Evolutionary conservation across 2,329 filamentous ascomycete genomes (phyloP).

Genomic region (Podosphaera xanthii): DNA sequence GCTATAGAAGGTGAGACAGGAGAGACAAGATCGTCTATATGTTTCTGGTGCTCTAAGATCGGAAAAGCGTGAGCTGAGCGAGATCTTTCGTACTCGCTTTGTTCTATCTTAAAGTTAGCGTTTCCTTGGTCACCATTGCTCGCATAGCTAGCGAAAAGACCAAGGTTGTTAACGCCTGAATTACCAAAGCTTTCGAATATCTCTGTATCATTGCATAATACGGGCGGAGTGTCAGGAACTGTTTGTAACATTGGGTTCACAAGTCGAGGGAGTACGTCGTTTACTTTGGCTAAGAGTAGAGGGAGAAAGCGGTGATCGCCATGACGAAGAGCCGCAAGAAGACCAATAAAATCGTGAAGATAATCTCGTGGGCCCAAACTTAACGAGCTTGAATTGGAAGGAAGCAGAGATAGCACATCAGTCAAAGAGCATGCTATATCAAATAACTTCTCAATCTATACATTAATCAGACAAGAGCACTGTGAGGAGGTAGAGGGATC

Average conservation of each 20-base stretch:
- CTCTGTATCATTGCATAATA: constrained; percentile 27
- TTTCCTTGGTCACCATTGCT: constrained; percentile 9
- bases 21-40: neutral
- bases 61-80: neutral
- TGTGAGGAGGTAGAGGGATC: constrained; percentile 13
- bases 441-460: constrained; percentile 52
- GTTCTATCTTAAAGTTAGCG: constrained; percentile 15
- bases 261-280: constrained; percentile 43
- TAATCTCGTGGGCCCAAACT: constrained; percentile 47
- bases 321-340: constrained; percentile 48
- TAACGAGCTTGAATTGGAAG: constrained; percentile 37
- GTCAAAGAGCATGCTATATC: constrained; percentile 52
- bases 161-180: constrained; percentile 27
- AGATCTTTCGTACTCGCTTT: constrained; percentile 1
- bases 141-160: constrained; percentile 11
- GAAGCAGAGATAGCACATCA: constrained; percentile 47
- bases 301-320: constrained; percentile 58
- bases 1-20: constrained; percentile 1
- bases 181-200: constrained; percentile 45
- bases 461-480: constrained; percentile 2
- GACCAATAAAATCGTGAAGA: constrained; percentile 42
- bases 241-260: constrained; percentile 36
- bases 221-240: constrained; percentile 32
- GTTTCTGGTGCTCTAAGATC: neutral
- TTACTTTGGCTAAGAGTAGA: constrained; percentile 51